Conservation (phyloP, 169 alveolate species). For the Cryptosporidium andersoni region DNA sequence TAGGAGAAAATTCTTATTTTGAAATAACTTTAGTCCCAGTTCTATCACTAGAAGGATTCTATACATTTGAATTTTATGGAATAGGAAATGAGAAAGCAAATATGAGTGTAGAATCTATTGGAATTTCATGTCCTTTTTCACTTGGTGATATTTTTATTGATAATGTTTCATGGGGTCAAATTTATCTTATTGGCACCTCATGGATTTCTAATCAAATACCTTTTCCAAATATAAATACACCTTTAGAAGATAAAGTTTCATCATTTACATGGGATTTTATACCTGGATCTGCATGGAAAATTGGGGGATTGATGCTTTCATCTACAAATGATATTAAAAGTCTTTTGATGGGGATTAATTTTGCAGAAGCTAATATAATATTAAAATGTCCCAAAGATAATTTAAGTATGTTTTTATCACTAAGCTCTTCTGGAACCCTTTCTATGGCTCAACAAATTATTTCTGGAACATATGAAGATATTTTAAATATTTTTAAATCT, state of each 20-base stretch:
- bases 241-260: slow-evolving; percentile 4
- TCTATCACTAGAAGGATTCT: slow-evolving; percentile 21
- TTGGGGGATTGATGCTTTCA: slow-evolving; percentile 67
- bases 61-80: slow-evolving; percentile 39
- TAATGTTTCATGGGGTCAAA: slow-evolving; percentile 55
- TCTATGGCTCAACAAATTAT: slow-evolving; percentile 24
- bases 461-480: slow-evolving; percentile 5
- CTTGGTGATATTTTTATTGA: slow-evolving; percentile 35
- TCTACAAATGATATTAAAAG: slow-evolving; percentile 42
- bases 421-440: slow-evolving; percentile 28
- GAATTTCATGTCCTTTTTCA: slow-evolving; percentile 58
- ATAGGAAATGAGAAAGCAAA: slow-evolving; percentile 60
- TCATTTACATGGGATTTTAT: slow-evolving; percentile 11
- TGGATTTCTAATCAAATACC: slow-evolving; percentile 67
- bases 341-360: slow-evolving; percentile 31
- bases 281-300: slow-evolving; percentile 43
- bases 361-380: slow-evolving; percentile 42
- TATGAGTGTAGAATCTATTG: slow-evolving; percentile 36
- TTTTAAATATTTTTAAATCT: slow-evolving; percentile 7
- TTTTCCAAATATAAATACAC: slow-evolving; percentile 17
- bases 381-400: slow-evolving; percentile 22
- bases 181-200: slow-evolving; percentile 25
- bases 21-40: slow-evolving; percentile 65
- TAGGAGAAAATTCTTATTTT: slow-evolving; percentile 58
- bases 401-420: slow-evolving; percentile 22